A percentile compares a stretch with the other conserved stretches of the same genome.
phyloP scores from a whole-genome alignment of 345 rosid species.

The Acer campestre region DNA sequence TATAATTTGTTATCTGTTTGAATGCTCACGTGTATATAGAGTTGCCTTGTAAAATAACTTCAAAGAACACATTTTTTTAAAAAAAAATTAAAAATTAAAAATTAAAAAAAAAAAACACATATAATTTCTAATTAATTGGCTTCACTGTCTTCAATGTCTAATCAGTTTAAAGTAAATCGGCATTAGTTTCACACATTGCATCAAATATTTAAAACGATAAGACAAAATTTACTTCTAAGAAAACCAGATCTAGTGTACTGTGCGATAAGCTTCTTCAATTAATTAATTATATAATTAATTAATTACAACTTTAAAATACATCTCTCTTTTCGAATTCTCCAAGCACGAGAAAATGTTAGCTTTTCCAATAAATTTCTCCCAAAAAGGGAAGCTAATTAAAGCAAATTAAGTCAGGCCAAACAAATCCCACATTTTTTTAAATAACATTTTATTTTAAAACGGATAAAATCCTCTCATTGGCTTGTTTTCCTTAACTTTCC shows the following conservation, averaged over 20 bases:
- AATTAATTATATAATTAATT: neutral
- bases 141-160: neutral
- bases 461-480: no score
- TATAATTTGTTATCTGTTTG: neutral
- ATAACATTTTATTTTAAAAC: no score
- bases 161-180: neutral
- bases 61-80: no score
- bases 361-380: constrained; percentile 22
- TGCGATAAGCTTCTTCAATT: constrained; percentile 12
- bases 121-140: no score
- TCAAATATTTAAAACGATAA: constrained; percentile 17
- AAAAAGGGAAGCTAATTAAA: constrained; percentile 13
- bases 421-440: no score
- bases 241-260: constrained; percentile 20
- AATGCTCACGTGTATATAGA: neutral
- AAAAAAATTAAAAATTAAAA: no score
- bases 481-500: no score
- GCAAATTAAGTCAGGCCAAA: neutral
- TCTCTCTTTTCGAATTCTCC: constrained; percentile 26
- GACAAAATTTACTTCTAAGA: constrained; percentile 26
- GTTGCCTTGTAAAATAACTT: neutral
- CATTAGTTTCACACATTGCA: neutral
- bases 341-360: constrained; percentile 45
- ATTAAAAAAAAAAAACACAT: no score
- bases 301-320: constrained; percentile 12